Evolutionary conservation across 2,329 filamentous ascomycete species (phyloP).

Genomic region (Clarireedia paspali): DNA sequence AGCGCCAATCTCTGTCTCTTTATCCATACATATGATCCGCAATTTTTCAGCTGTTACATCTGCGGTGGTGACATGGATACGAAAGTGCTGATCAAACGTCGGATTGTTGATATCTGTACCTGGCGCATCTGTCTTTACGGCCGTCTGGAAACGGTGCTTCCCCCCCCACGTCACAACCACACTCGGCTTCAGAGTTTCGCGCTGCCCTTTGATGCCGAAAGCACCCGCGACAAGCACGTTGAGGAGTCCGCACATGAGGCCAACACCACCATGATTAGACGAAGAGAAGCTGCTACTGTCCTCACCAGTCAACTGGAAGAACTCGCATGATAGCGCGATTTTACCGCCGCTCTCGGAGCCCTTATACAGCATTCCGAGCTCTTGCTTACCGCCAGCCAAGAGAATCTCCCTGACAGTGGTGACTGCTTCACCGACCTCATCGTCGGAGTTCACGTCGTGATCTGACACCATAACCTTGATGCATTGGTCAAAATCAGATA

Average conservation of each 20-base stretch:
- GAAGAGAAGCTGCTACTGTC: not conserved
- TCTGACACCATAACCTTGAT: not conserved
- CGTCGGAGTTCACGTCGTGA: not conserved
- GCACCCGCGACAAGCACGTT: not conserved
- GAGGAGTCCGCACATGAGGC: not conserved
- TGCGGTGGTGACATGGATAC: not conserved
- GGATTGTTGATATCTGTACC: not conserved
- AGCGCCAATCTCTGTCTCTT: not conserved
- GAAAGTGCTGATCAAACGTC: not conserved
- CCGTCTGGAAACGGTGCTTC: not conserved
- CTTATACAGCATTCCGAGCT: not conserved
- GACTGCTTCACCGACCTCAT: not conserved
- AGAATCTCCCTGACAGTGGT: not conserved
- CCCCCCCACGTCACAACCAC: not conserved
- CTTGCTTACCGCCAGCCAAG: not conserved
- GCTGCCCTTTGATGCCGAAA: not conserved
- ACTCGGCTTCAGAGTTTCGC: not conserved
- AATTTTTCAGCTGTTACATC: not conserved
- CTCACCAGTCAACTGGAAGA: not conserved
- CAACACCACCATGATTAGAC: not conserved
- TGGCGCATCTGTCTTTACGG: not conserved
- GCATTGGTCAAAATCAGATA: not conserved
- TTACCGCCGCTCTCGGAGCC: not conserved
- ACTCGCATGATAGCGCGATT: not conserved
- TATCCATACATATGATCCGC: not conserved